A percentile compares a stretch with the other conserved stretches of the same genome.
These are phyloP conservation scores for Trametes polyzona DNA, from an alignment of 1,284 basidiomycete species.

Conservation along the genomic window DNA sequence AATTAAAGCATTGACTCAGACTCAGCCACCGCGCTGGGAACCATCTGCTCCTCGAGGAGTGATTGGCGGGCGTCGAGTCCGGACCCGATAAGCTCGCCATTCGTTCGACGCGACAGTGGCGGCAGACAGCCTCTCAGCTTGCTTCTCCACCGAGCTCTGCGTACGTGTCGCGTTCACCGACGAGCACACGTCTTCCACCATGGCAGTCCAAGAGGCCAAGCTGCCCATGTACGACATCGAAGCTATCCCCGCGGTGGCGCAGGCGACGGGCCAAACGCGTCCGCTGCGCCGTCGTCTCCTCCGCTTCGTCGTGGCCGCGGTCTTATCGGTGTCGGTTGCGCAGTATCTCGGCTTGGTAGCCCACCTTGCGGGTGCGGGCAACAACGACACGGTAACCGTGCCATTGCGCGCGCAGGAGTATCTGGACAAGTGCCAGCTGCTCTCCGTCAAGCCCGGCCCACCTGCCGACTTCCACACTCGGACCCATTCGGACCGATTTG, in stretches of 20 bases:
- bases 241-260: too few relatives aligned
- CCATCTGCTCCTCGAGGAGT: neutral
- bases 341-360: conserved; percentile 1
- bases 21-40: neutral
- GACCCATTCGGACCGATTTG: conserved; percentile 67
- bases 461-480: conserved; percentile 53
- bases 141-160: neutral
- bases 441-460: conserved; percentile 44
- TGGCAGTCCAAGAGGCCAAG: neutral
- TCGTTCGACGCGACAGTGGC: neutral
- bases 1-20: neutral
- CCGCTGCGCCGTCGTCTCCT: neutral
- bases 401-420: conserved; percentile 35
- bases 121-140: neutral
- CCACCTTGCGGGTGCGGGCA: neutral
- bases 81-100: neutral
- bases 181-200: neutral
- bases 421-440: conserved; percentile 43
- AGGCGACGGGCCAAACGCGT: too few relatives aligned
- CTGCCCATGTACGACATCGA: conserved; percentile 6
- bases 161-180: neutral
- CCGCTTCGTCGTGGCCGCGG: neutral
- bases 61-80: neutral
- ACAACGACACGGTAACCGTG: neutral
- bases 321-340: neutral